phyloP scores from a whole-genome alignment of 2,329 filamentous ascomycete species.

The Grosmannia penicillata region DNA sequence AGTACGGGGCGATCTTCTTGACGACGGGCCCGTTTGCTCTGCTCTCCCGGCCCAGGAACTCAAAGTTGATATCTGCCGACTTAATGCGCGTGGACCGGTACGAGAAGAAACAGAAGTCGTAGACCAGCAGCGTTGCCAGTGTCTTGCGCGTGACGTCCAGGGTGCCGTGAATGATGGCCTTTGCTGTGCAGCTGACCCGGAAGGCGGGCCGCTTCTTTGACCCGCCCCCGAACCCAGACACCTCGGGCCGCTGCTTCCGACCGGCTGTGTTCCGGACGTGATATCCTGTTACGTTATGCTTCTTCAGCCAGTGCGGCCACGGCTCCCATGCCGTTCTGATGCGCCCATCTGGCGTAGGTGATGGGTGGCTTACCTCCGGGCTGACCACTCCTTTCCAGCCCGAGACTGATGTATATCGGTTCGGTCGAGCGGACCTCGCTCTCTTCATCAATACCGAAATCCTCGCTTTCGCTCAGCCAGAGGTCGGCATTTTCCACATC shows the following conservation, averaged over 20 bases:
- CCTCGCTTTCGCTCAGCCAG: not conserved
- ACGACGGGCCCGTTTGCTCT: not conserved
- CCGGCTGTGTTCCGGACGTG: slow-evolving; percentile 1
- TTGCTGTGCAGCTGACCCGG: slow-evolving; percentile 1
- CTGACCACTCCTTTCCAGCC: not conserved
- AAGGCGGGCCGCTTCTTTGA: slow-evolving; percentile 1
- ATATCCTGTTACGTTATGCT: not conserved
- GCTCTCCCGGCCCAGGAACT: not conserved
- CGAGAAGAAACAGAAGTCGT: slow-evolving; percentile 1
- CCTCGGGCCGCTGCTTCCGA: not conserved
- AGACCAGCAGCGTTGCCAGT: slow-evolving; percentile 1
- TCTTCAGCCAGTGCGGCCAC: not conserved
- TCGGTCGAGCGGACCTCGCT: not conserved
- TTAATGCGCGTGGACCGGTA: slow-evolving; percentile 2
- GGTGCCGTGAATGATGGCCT: slow-evolving; percentile 2
- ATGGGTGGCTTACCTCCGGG: not conserved
- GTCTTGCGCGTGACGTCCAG: not conserved
- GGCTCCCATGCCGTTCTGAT: not conserved
- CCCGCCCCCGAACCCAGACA: not conserved
- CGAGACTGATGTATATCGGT: not conserved
- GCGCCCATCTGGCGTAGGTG: not conserved
- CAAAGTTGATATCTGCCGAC: not conserved
- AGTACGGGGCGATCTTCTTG: not conserved
- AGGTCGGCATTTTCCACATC: not conserved
- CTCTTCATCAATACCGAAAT: not conserved